These are phyloP conservation scores for Apiospora marii DNA, from an alignment of 2,329 filamentous ascomycete species.

Conservation along the genomic window DNA sequence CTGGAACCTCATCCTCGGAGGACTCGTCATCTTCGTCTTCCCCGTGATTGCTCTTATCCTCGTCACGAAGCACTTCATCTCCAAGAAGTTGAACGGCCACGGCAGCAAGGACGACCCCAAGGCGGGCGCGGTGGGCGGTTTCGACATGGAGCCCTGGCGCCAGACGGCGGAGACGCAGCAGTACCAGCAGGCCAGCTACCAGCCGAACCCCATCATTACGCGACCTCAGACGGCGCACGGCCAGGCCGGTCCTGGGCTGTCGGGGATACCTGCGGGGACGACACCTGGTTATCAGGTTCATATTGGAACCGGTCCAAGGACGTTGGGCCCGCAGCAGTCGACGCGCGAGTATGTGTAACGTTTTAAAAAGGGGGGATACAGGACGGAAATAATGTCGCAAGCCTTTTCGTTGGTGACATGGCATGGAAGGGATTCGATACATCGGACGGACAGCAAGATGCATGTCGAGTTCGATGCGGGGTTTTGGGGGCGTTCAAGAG, in stretches of 20 bases:
- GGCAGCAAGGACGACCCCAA: conserved; percentile 39
- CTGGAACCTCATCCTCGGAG: conserved; percentile 57
- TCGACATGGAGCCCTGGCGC: conserved; percentile 39
- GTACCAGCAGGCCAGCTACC: conserved; percentile 20
- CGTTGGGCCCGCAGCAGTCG: conserved; percentile 24
- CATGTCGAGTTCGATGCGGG: neutral
- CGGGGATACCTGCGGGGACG: conserved; percentile 16
- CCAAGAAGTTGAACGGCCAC: conserved; percentile 38
- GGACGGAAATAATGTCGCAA: neutral
- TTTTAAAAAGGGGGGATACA: neutral
- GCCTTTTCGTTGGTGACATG: conserved; percentile 10
- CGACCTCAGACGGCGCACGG: neutral
- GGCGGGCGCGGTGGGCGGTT: conserved; percentile 32
- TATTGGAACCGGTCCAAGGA: neutral
- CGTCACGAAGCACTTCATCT: conserved; percentile 45
- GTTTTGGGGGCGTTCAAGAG: neutral
- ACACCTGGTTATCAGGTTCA: conserved; percentile 20
- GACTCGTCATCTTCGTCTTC: conserved; percentile 53
- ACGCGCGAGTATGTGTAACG: conserved; percentile 26
- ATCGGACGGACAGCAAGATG: neutral
- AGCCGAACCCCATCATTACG: neutral
- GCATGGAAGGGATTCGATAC: neutral
- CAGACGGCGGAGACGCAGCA: conserved; percentile 9
- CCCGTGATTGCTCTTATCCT: conserved; percentile 49
- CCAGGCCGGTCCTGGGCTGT: neutral